Evolutionary conservation across 2,329 filamentous ascomycete genomes (phyloP), one percentile per base, ranked within the genome.

Genomic region (Sodiomyces alkalinus): DNA sequence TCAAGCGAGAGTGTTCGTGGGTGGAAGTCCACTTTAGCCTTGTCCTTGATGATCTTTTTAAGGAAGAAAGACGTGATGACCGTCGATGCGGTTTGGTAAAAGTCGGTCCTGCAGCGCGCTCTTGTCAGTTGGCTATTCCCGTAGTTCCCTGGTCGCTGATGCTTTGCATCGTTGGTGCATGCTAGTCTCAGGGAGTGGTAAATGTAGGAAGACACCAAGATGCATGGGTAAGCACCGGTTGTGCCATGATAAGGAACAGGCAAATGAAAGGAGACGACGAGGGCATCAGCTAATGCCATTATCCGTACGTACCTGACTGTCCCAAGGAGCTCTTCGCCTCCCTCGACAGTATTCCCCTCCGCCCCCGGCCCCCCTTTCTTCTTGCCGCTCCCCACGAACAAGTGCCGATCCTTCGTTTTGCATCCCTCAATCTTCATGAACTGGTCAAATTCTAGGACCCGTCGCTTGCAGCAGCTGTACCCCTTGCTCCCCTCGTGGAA

Each of bases 401-500:
- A 55, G 60, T 98, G 90, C 34, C 68, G 64, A 23, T 64, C 60
- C 55, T 86, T 90, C 23, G 78, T 85, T 50, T 74, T 74, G 57
- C 90, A 98, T 2, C 90, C 90, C 42, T 80, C 74, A 34, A 98
- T 87, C 55, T 81, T 90, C 75, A 98, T 75, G 56, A 98, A 98
- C 53, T 96, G 79, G 51, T 98, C 86, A 53, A 98, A 98, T 49
- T 98, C 90, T 33, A 98, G 59, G 33, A 98, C 90, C 20, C 85
- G 70, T 43, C 83, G 67, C 68, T 96, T 96, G 60, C 90, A 98
- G 62, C 90, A 98, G 34, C 75, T 85, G 66, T 90, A 98, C 2
- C 90, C 90, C 61, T 98, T 98, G 58, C 82, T 92, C 19, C 90
- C 90, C 60, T 98, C 90, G 52, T 98, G 90, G 58, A 98, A 98